These are phyloP conservation scores for Fusarium torreyae DNA, from an alignment of 2,329 filamentous ascomycete genomes.

Conservation along the genomic window DNA sequence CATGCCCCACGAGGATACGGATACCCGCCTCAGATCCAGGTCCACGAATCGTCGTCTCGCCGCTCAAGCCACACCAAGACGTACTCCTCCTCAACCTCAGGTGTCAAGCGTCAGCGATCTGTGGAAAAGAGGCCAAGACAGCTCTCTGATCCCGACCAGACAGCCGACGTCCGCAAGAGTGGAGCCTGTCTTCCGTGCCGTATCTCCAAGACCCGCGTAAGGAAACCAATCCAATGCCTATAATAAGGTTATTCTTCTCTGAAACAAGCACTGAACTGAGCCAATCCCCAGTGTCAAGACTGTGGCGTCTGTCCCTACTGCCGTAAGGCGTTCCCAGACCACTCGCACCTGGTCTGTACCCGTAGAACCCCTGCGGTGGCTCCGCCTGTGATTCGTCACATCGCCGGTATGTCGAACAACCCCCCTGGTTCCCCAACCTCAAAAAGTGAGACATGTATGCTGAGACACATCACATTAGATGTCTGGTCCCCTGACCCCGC, in stretches of 20 bases:
- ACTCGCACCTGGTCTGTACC: slow-evolving; percentile 59
- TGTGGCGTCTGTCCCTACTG: slow-evolving; percentile 61
- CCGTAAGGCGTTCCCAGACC: slow-evolving; percentile 59
- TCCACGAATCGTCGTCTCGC: slow-evolving; percentile 50
- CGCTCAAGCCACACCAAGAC: slow-evolving; percentile 42
- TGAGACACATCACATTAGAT: slow-evolving; percentile 53
- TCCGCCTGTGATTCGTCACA: slow-evolving; percentile 58
- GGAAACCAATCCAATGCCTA: slow-evolving; percentile 48
- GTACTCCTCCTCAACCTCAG: slow-evolving; percentile 40
- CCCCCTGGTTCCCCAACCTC: slow-evolving; percentile 27
- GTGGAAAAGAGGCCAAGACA: slow-evolving; percentile 57
- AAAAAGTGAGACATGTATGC: slow-evolving; percentile 46
- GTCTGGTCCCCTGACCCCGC: slow-evolving; percentile 56
- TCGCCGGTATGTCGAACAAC: slow-evolving; percentile 55
- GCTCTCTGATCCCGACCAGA: slow-evolving; percentile 60
- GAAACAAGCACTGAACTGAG: slow-evolving; percentile 49
- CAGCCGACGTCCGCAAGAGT: slow-evolving; percentile 64
- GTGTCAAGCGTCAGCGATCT: slow-evolving; percentile 57
- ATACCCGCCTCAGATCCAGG: slow-evolving; percentile 54
- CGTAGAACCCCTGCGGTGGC: slow-evolving; percentile 56
- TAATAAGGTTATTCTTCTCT: slow-evolving; percentile 24
- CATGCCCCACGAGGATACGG: slow-evolving; percentile 51
- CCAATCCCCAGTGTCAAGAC: slow-evolving; percentile 56
- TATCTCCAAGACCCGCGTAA: slow-evolving; percentile 64
- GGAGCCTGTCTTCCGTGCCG: slow-evolving; percentile 66